Evolutionary conservation across 192 early-diverging fungal genomes (phyloP).

Genomic region (Backusella psychrophila): DNA sequence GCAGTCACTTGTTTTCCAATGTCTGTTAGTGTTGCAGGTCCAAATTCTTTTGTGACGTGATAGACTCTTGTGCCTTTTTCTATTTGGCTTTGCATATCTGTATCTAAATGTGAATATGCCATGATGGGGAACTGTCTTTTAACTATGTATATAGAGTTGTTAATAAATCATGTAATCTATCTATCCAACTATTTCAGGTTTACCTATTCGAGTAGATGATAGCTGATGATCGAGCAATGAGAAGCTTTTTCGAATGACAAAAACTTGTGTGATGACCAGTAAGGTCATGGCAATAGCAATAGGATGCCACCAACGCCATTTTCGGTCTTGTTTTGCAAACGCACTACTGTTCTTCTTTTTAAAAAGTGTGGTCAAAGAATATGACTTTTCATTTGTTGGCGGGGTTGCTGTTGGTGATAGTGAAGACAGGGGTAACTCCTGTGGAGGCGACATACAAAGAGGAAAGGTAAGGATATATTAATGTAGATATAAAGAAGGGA

Average conservation of each 20-base stretch:
- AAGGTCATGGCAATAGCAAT: constrained; percentile 8
- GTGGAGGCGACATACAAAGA: neutral
- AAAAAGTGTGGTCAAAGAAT: neutral
- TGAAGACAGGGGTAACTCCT: neutral
- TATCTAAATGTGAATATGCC: constrained; percentile 44
- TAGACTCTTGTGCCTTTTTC: constrained; percentile 46
- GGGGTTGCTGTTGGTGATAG: neutral
- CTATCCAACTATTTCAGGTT: neutral
- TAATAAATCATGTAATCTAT: no score
- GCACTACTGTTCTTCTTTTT: neutral
- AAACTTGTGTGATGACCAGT: constrained; percentile 9
- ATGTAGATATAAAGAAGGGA: neutral
- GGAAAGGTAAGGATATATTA: neutral
- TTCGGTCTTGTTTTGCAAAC: constrained; percentile 16
- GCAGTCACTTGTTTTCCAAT: constrained; percentile 54
- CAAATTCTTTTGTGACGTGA: constrained; percentile 59
- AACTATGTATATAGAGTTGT: constrained; percentile 24
- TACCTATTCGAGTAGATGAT: constrained; percentile 28
- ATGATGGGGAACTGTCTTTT: constrained; percentile 44
- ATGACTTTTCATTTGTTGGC: neutral
- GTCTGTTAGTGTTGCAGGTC: constrained; percentile 44
- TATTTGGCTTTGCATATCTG: constrained; percentile 21
- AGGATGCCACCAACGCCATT: constrained; percentile 37
- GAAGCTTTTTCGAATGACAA: constrained; percentile 12
- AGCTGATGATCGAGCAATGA: constrained; percentile 15